Percentiles rank a stretch among this genome's conserved stretches.
phyloP scores from a whole-genome alignment of 345 rosid genomes.

The Eucalyptus curtisii region DNA sequence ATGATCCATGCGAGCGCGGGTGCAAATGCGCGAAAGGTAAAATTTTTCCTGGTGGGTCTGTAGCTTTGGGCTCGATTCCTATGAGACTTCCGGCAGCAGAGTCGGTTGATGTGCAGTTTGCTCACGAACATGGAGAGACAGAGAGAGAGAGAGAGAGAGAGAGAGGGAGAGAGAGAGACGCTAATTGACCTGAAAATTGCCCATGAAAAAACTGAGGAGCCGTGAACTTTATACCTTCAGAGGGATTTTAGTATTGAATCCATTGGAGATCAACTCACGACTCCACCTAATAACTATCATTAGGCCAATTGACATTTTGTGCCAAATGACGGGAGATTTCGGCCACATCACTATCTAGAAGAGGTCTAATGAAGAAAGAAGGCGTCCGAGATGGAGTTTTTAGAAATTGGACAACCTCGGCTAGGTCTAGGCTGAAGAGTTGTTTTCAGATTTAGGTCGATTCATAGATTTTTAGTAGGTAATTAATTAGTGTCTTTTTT shows the following conservation, averaged over 20 bases:
- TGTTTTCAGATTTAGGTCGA: not conserved
- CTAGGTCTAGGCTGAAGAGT: not conserved
- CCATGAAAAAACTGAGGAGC: not conserved
- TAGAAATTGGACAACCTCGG: not conserved
- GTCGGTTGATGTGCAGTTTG: not conserved
- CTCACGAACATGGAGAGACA: not conserved
- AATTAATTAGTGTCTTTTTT: not conserved
- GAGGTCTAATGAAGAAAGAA: not conserved
- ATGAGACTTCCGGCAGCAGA: not conserved
- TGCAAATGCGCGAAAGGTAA: not conserved
- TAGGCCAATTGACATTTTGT: not conserved
- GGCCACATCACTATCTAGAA: not conserved
- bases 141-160: not conserved
- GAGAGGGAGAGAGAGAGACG: not conserved
- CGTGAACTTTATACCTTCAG: not conserved
- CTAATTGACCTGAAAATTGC: not conserved
- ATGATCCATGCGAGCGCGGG: constrained; percentile 3
- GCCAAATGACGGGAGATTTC: not conserved
- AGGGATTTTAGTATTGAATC: not conserved
- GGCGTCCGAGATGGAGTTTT: not conserved
- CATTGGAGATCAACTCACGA: not conserved
- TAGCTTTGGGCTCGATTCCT: not conserved
- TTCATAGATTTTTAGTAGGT: not conserved
- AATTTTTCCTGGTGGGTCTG: not conserved
- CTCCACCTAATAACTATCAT: not conserved